Evolutionary conservation across 2,329 filamentous ascomycete genomes (phyloP), one percentile per base, ranked within the genome.

Genomic region (Hansfordia pulvinata): DNA sequence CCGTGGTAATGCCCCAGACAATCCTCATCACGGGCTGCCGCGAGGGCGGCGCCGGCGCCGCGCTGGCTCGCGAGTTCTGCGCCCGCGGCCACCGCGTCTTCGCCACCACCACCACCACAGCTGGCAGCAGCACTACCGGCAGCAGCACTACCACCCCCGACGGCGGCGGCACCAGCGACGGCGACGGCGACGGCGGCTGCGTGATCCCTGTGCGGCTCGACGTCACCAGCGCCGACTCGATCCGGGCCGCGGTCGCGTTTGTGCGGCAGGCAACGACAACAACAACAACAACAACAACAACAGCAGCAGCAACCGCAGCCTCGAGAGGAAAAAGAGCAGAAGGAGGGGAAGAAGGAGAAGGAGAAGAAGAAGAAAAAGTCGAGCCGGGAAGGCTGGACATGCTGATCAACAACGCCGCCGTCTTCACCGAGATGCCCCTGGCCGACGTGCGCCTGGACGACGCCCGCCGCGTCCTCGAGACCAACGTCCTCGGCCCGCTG

Each of bases 21-120:
- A 16, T 24, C 23, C 23, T 24, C 13, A 24, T 24, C n/a, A 24
- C 23, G 4, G 23, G 23, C 23, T 24, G 23, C 14, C 16, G 14
- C 23, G 23, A 24, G 7, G 23, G 23, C 7, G 17, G 14, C 23
- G 23, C 23, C 4, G 23, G 23, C 23, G 23, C 23, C 14, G 23
- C 23, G 14, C 13, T 24, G 6, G 23, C 23, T 4, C 16, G 13
- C 9, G 14, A 17, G 7, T 24, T 24, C 23, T 16, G 17, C 23
- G 6, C 6, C 9, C 23, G 23, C 14, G 23, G 23, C 23, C 10
- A 7, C 6, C 23, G 23, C 14, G 23, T 24, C 7, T 24, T 24
- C 14, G 23, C 23, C 4, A 24, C 23, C 6, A 16, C 23, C 14
- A n/a, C n/a, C n/a, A n/a, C n/a, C n/a, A n/a, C n/a, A n/a, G n/a